Evolutionary conservation across 306 rosid species (phyloP), one percentile per base, ranked within the genome.

Genomic region (Myrica gale): DNA sequence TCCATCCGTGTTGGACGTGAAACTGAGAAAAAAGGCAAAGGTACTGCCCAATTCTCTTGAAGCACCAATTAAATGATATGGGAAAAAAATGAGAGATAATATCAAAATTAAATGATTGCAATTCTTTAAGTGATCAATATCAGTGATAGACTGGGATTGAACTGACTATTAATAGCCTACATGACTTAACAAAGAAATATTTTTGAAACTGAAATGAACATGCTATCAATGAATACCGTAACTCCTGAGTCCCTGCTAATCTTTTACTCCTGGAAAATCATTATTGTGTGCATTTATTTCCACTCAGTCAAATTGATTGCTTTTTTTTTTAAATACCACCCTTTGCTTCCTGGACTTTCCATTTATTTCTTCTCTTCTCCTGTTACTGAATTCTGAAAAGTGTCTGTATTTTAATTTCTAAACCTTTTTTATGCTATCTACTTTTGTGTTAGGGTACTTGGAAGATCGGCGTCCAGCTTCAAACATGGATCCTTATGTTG

Each of bases 401-500:
- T 8, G 26, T 46, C 52, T 71, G 54, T 76, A 69, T 32, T 42
- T 52, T 39, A 37, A 45, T 69, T 44, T 16, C 53, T 74, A 51
- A 81, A 72, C 70, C 78, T 76, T 65, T 23, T 48, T 48, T 67
- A 77, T 76, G 65, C 48, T 79, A 57, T 56, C n/a, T 74, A 50
- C 69, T 78, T 32, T 74, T 74, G 69, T 67, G 26, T 63, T 58
- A 96, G 98, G 99, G 83, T 96, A 96, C 90, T 87, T 96, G 96
- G 99, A 96, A 87, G 99, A 96, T 76, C 84, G 98, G 78, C 98
- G 99, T 65, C 99, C 99, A 0, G 97, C 99, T 76, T 96, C 99
- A 46, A 96, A 96, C 96, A 96, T 92, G 99, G 99, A 96, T 82
- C 99, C 99, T 12, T 96, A 96, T 71, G 69, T 84, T 2, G 99